Conservation (phyloP, 306 rosid species). For the Prunus fruticosa region DNA sequence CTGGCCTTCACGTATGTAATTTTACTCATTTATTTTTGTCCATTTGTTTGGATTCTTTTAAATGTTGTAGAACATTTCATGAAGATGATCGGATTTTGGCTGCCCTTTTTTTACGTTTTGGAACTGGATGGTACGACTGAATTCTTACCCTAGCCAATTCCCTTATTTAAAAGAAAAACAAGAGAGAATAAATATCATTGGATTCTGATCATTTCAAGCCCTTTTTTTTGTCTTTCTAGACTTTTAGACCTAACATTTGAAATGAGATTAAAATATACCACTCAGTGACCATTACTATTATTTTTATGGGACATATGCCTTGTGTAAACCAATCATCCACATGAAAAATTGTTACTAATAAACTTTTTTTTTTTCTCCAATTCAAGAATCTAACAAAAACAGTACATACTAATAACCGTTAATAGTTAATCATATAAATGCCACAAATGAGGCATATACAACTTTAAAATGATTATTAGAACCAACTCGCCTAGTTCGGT, state of each 20-base stretch:
- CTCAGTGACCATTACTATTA: background rate
- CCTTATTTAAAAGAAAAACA: background rate
- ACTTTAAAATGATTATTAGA: background rate
- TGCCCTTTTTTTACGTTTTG: background rate
- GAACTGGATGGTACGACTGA: background rate
- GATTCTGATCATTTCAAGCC: constrained; percentile 4
- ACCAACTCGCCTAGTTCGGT: background rate
- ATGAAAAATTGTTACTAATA: background rate
- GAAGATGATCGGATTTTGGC: background rate
- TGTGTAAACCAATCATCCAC: background rate
- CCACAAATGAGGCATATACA: background rate
- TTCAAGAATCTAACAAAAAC: background rate
- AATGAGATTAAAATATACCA: background rate
- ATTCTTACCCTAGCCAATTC: background rate
- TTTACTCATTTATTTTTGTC: background rate
- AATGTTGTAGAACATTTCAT: too few species aligned
- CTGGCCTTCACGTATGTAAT: background rate
- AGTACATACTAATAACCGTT: background rate
- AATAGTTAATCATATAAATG: background rate
- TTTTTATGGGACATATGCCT: background rate
- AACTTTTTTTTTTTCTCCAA: background rate
- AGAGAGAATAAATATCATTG: background rate
- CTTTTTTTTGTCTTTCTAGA: background rate
- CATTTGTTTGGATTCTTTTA: background rate
- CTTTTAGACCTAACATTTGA: background rate